Base-by-base conservation (phyloP, 768 basidiomycete species). In the Ephemerocybe angulata region DNA sequence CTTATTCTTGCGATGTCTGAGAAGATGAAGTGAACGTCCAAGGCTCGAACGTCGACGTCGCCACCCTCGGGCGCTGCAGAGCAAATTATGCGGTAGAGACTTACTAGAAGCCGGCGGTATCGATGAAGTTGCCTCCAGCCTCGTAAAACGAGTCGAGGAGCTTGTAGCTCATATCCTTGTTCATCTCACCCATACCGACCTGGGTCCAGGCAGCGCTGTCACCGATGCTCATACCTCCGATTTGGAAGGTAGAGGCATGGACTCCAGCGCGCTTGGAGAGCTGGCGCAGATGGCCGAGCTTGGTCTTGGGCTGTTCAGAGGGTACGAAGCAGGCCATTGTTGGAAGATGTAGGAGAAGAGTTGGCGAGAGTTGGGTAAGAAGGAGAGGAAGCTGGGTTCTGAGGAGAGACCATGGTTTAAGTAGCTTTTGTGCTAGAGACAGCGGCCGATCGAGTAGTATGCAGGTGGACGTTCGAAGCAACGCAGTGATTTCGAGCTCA, bases 181-280 rank as follows among this genome's bases (percentile, higher is more conserved):
- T 55, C 70, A 76, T 74, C 6, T 52, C 48, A 2, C 75, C 74
- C 55, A 73, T 58, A 17, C 54, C 54, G 15, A 55, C 37, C 1
- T 47, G 31, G 0, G 58, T 61, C 78, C 77, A 79, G 48, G 74
- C n/a, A n/a, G n/a, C 67, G 24, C 25, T 38, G 52, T 78, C 72
- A 6, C 79, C 78, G 37, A 80, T 74, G 66, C 68, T 77, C 78
- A 77, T 76, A 5, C 70, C 79, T 2, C 80, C 79, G 25, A 82
- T 73, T 28, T 68, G 67, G 19, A 82, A 62, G 0, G 80, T 78
- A 2, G 80, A 82, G 15, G 81, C 80, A 41, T 72, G 75, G 35
- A 80, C 65, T 8, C 76, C 76, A 1, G 79, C 75, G 13, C 57
- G 30, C 13, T 74, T 71, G 0, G 76, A 69, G 13, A 80, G 64